Conservation (phyloP, 805 yeast genomes). For the Cyberlindnera maritima region DNA sequence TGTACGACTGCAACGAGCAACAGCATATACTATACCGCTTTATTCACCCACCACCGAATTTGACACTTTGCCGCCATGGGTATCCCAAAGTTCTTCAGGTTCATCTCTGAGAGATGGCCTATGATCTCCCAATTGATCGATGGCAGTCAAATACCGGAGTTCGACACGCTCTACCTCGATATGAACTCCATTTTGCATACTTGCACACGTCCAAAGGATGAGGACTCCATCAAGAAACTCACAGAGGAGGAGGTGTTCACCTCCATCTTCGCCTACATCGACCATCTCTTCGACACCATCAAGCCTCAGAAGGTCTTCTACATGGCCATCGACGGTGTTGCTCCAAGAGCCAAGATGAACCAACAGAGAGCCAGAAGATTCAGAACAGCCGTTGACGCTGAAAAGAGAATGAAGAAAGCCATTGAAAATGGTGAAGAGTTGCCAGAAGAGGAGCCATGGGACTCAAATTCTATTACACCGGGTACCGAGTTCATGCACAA, state of each 20-base stretch:
- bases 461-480: slow-evolving; percentile 95
- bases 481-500: slow-evolving; percentile 98
- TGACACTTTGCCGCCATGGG: slow-evolving; percentile 47
- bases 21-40: too few relatives aligned
- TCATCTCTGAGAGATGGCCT: slow-evolving; percentile 99
- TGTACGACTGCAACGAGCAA: not conserved
- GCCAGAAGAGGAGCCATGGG: slow-evolving; percentile 89
- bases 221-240: slow-evolving; percentile 58
- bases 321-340: slow-evolving; percentile 98
- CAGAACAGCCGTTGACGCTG: slow-evolving; percentile 87
- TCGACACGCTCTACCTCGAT: slow-evolving; percentile 91
- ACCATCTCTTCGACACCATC: slow-evolving; percentile 84
- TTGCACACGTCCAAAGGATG: slow-evolving; percentile 86
- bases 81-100: slow-evolving; percentile 95
- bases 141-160: slow-evolving; percentile 83
- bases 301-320: slow-evolving; percentile 83
- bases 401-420: slow-evolving; percentile 69
- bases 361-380: slow-evolving; percentile 94
- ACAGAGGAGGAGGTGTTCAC: slow-evolving; percentile 91
- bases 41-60: not conserved
- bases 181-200: slow-evolving; percentile 96
- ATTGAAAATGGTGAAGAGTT: slow-evolving; percentile 66
- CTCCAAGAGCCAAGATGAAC: slow-evolving; percentile 97
- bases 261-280: slow-evolving; percentile 91
- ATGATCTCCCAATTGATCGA: slow-evolving; percentile 83